phyloP scores from a whole-genome alignment of 345 rosid genomes.

The Lenwebbia sp. region DNA sequence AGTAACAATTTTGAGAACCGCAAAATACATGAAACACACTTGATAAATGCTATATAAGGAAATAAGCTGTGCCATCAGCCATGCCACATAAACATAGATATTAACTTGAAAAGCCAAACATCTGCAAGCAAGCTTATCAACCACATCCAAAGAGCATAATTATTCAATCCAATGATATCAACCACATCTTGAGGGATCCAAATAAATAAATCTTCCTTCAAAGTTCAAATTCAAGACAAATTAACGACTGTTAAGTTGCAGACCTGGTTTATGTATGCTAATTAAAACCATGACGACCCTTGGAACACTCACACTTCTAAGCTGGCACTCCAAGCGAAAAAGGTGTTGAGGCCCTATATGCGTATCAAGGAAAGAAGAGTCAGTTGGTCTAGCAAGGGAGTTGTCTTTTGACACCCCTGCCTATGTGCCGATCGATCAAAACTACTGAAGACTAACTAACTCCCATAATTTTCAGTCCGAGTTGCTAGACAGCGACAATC shows the following conservation, averaged over 20 bases:
- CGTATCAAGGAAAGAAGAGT: neutral
- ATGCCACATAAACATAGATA: no score
- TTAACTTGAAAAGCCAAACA: no score
- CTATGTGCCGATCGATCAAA: neutral
- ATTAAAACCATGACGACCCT: neutral
- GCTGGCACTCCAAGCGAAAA: neutral
- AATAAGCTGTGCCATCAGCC: no score
- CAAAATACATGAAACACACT: no score
- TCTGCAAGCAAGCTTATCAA: no score
- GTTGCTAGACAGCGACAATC: neutral
- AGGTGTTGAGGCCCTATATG: neutral
- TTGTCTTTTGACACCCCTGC: neutral
- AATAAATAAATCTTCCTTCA: neutral
- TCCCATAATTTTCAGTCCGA: neutral
- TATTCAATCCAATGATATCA: no score
- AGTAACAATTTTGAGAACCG: no score
- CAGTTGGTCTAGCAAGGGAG: neutral
- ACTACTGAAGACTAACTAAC: neutral
- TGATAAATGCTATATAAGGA: no score
- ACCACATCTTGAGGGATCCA: no score
- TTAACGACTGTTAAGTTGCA: neutral
- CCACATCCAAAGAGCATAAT: no score
- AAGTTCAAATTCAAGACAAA: neutral
- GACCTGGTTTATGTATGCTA: neutral
- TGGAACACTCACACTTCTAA: neutral